Evolutionary conservation across 495 filamentous ascomycete genomes (phyloP).

Genomic region (Hypomontagnella submonticulosa): DNA sequence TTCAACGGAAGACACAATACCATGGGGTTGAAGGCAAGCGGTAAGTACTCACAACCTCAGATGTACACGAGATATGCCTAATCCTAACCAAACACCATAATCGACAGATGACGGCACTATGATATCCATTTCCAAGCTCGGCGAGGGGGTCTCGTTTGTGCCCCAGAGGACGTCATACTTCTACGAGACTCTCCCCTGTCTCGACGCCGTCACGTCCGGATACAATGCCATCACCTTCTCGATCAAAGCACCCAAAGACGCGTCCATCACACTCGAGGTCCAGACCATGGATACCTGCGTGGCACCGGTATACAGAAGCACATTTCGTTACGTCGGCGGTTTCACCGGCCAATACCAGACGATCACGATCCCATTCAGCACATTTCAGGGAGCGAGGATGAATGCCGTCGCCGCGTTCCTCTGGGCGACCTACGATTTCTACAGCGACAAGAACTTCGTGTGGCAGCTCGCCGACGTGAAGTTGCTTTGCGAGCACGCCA

Average conservation of each 20-base stretch:
- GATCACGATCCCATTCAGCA: constrained; percentile 10
- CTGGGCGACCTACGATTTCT: constrained; percentile 26
- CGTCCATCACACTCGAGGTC: constrained; percentile 32
- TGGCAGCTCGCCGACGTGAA: constrained; percentile 17
- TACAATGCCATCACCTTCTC: constrained; percentile 26
- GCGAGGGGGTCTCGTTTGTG: constrained; percentile 16
- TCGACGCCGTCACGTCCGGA: constrained; percentile 4
- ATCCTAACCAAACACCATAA: not conserved
- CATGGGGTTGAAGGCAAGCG: constrained; percentile 25
- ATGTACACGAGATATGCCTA: not conserved
- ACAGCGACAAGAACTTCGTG: not conserved
- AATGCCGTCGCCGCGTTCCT: constrained; percentile 25
- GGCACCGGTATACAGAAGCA: constrained; percentile 10
- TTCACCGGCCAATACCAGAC: constrained; percentile 5
- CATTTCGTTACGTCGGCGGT: constrained; percentile 13
- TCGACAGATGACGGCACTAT: constrained; percentile 37
- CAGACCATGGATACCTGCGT: constrained; percentile 27
- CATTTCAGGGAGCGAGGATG: constrained; percentile 20
- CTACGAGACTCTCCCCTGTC: constrained; percentile 32
- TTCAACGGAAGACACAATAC: constrained; percentile 19
- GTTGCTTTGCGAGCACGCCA: constrained; percentile 12
- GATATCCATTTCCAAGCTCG: not conserved
- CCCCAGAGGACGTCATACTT: constrained; percentile 25
- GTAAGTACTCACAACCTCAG: constrained; percentile 14
- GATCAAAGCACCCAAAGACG: constrained; percentile 18